Base-by-base conservation (phyloP, 805 yeast genomes). In the Brettanomyces nanus region DNA sequence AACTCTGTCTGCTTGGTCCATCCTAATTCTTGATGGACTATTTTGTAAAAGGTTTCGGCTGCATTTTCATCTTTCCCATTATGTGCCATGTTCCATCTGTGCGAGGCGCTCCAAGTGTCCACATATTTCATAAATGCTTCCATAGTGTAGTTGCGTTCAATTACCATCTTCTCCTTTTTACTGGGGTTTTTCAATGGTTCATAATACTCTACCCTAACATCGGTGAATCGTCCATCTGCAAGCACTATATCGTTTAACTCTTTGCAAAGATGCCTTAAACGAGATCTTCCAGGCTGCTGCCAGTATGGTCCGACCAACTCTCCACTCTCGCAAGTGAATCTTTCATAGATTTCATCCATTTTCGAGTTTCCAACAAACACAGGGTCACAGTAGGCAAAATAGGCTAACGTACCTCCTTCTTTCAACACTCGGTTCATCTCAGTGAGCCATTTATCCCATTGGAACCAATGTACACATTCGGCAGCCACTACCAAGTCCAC, bases 381-480 rank as follows among this genome's bases (percentile, higher is more conserved):
- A 0, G 87, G 85, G 48, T 86, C 95, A 28, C 72, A 76, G 52
- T 87, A 87, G 4, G 84, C 82, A 82, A 90, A 86, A 47, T 74
- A 73, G 0, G 86, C 81, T 34, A 87, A 52, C 0, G 69, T 63
- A 0, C 75, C 78, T 9, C 62, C 62, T 2, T 59, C 53, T 41
- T 63, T 63, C 35, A 64, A 58, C 27, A 64, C 53, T 23, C 64
- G 54, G 35, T 49, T 47, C 37, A 62, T 52, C 54, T 59, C 66
- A 27, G 26, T 39, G 22, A 51, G 47, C 59, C 51, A 52, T 19
- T 31, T 43, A 10, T 23, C 49, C 19, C 44, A 49, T 46, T 47
- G 56, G 40, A 85, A 72, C 95, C 95, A 87, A 58, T 87, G 96
- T n/a, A 72, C 75, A 41, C 87, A 81, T 53, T 87, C 87, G 0